These are phyloP conservation scores for Aurantiochytrium sp. DNA, from an alignment of 108 stramenopile genomes.

Conservation along the genomic window DNA sequence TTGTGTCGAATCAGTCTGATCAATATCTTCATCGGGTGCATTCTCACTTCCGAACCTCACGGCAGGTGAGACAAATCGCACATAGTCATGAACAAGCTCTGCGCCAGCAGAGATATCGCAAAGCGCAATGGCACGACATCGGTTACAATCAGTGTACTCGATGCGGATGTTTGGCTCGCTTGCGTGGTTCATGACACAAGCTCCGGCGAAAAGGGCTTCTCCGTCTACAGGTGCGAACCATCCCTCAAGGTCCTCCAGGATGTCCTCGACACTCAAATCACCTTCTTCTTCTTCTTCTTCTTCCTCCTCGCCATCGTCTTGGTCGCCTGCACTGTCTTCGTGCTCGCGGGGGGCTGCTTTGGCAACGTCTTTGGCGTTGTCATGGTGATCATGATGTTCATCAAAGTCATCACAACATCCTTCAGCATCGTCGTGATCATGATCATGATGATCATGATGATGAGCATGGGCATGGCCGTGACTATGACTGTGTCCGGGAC, in stretches of 20 bases:
- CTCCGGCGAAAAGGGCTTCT: background rate
- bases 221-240: background rate
- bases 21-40: background rate
- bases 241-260: background rate
- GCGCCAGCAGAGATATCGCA: background rate
- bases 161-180: background rate
- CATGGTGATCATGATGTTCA: background rate
- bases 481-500: too few species aligned
- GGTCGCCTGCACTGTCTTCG: too few species aligned
- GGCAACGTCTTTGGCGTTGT: too few species aligned
- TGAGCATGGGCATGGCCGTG: too few species aligned
- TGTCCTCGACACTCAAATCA: background rate
- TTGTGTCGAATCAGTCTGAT: background rate
- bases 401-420: background rate
- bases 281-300: too few species aligned
- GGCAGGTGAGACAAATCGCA: background rate
- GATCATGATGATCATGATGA: background rate
- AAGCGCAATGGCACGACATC: background rate
- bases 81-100: slow-evolving; percentile 8
- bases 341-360: too few species aligned
- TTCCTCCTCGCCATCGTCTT: background rate
- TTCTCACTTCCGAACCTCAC: background rate
- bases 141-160: background rate
- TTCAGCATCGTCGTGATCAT: background rate
- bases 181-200: background rate